Percentiles rank a stretch among this genome's conserved stretches.
These are phyloP conservation scores for Viola odorata DNA, from an alignment of 345 rosid genomes.

Conservation along the genomic window DNA sequence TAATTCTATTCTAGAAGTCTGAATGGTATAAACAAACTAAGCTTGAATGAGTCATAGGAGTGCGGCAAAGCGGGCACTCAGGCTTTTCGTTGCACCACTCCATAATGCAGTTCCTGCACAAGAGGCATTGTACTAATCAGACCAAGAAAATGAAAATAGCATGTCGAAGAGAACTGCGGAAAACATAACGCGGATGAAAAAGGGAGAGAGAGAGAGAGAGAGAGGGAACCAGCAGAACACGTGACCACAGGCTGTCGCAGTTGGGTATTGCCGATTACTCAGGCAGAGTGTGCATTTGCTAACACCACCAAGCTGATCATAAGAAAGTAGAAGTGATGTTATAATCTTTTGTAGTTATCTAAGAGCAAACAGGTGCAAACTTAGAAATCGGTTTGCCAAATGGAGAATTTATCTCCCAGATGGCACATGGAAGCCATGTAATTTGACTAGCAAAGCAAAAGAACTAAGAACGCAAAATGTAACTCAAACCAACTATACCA, in stretches of 20 bases:
- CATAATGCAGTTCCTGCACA: constrained; percentile 83
- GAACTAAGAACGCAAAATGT: no score
- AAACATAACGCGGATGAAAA: background rate
- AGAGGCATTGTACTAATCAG: background rate
- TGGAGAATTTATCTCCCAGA: no score
- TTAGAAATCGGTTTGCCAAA: no score
- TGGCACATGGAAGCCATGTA: no score
- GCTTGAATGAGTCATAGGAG: constrained; percentile 77
- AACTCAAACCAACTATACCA: no score
- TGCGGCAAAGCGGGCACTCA: constrained; percentile 92
- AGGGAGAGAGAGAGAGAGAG: background rate
- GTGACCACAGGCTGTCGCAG: constrained; percentile 92
- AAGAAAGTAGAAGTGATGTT: background rate
- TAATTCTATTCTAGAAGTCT: constrained; percentile 46
- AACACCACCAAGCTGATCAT: constrained; percentile 31
- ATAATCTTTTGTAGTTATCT: no score
- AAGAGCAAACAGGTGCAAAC: no score
- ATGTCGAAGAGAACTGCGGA: background rate
- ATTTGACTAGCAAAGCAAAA: no score
- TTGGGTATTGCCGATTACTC: constrained; percentile 72
- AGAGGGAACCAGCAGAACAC: constrained; percentile 76
- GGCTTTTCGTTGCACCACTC: constrained; percentile 99
- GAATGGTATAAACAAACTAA: constrained; percentile 82
- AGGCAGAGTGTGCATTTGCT: constrained; percentile 89
- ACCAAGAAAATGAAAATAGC: background rate